Conservation (phyloP, 257 asterid genomes). For the Thymus quinquecostatus region DNA sequence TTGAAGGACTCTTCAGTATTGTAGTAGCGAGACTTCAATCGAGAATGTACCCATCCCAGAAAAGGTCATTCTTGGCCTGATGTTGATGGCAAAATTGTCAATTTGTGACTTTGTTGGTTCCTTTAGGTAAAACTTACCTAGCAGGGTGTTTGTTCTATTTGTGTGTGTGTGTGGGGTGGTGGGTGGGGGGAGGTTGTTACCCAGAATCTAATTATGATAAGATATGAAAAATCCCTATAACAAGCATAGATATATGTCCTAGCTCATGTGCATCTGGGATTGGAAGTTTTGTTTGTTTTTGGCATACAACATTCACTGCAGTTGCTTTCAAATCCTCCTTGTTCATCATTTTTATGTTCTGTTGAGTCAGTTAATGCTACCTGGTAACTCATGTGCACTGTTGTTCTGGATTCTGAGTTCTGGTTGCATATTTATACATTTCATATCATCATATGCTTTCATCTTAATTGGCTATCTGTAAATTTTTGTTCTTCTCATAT, state of each 20-base stretch:
- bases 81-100: not conserved
- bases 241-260: constrained; percentile 9
- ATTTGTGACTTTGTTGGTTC: not conserved
- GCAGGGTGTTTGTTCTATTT: not conserved
- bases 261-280: not conserved
- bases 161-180: no score
- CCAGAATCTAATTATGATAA: not conserved
- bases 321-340: constrained; percentile 14
- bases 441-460: constrained; percentile 12
- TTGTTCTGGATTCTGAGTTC: constrained; percentile 4
- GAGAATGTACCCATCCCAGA: not conserved
- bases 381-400: not conserved
- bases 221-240: not conserved
- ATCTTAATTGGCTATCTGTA: constrained; percentile 17
- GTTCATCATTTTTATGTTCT: constrained; percentile 1
- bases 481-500: constrained; percentile 22
- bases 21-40: not conserved
- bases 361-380: constrained; percentile 3
- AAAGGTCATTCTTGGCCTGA: not conserved
- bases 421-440: constrained; percentile 22
- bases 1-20: not conserved
- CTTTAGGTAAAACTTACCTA: not conserved
- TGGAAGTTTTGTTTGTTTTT: not conserved
- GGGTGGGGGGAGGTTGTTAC: not conserved
- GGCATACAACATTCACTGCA: not conserved